phyloP scores from a whole-genome alignment of 768 basidiomycete species.

The Botryobasidium botryosum region DNA sequence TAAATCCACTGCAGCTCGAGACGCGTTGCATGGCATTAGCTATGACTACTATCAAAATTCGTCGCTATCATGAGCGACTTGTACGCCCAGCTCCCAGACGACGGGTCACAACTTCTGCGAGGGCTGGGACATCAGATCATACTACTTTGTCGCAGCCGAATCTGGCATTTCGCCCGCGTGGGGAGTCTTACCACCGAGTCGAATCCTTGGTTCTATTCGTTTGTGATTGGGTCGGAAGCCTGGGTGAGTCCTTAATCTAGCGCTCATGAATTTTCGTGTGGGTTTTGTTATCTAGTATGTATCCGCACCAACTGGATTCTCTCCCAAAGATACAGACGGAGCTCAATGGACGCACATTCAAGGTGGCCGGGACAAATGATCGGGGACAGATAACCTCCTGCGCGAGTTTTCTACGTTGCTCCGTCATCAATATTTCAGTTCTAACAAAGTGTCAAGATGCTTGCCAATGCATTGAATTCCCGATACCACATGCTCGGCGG shows the following conservation, averaged over 20 bases:
- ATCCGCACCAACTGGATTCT: conserved; percentile 28
- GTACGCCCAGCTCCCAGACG: conserved; percentile 12
- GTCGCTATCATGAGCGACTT: no score
- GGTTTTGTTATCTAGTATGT: conserved; percentile 15
- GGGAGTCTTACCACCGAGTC: conserved; percentile 34
- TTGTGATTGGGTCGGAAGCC: conserved; percentile 29
- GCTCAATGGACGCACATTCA: conserved; percentile 28
- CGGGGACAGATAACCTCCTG: conserved; percentile 19
- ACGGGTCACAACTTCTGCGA: background rate
- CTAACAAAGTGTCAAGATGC: no score
- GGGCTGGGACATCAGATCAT: conserved; percentile 26
- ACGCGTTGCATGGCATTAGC: conserved; percentile 20
- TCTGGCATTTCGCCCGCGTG: conserved; percentile 30
- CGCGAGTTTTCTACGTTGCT: no score
- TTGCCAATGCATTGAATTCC: no score
- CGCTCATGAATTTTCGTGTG: background rate
- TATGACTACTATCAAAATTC: conserved; percentile 15
- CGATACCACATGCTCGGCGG: no score
- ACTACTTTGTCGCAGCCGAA: conserved; percentile 37
- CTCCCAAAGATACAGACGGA: conserved; percentile 12
- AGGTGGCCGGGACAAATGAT: conserved; percentile 26
- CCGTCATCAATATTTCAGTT: no score
- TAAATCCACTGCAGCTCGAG: conserved; percentile 27
- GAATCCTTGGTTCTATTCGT: conserved; percentile 30
- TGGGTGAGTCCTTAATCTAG: conserved; percentile 12